Percentiles rank a stretch among this genome's conserved stretches.
Evolutionary conservation across 371 early-diverging fungal species (phyloP).

Genomic region (Rhizopus microsporus): DNA sequence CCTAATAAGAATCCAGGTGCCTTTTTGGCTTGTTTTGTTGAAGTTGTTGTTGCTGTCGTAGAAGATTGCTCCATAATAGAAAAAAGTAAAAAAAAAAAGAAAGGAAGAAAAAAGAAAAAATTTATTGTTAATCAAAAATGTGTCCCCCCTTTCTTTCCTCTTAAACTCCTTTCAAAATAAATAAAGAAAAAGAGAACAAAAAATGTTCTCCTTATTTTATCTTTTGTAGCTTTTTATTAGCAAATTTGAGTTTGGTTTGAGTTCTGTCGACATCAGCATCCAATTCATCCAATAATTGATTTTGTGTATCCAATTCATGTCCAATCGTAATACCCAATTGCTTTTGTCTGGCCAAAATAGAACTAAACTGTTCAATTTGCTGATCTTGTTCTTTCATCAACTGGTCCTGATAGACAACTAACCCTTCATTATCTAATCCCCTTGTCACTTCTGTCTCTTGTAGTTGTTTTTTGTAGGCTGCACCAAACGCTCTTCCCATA

Average conservation of each 20-base stretch:
- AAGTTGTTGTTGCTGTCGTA: conserved; percentile 51
- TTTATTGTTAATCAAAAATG: conserved; percentile 3
- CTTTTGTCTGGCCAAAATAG: conserved; percentile 79
- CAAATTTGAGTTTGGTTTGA: conserved; percentile 70
- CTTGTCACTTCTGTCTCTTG: conserved; percentile 79
- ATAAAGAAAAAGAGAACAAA: not conserved
- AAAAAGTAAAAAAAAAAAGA: conserved; percentile 6
- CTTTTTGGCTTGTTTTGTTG: conserved; percentile 8
- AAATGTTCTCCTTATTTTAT: conserved; percentile 51
- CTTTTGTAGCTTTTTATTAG: conserved; percentile 76
- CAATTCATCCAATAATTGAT: conserved; percentile 81
- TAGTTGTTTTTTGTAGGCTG: conserved; percentile 37
- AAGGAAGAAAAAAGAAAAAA: not conserved
- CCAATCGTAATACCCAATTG: conserved; percentile 86
- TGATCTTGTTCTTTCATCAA: conserved; percentile 85
- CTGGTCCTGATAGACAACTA: conserved; percentile 76
- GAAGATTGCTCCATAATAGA: not conserved
- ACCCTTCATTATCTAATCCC: conserved; percentile 71
- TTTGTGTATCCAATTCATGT: conserved; percentile 89
- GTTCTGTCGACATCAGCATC: conserved; percentile 77
- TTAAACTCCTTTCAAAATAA: not conserved
- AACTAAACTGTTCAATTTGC: conserved; percentile 72
- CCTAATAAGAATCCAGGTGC: conserved; percentile 61
- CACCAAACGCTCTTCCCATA: conserved; percentile 69
- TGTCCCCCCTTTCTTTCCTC: not conserved